Evolutionary conservation across 179 eudicot genomes (phyloP).

Genomic region (Silene coronaria): DNA sequence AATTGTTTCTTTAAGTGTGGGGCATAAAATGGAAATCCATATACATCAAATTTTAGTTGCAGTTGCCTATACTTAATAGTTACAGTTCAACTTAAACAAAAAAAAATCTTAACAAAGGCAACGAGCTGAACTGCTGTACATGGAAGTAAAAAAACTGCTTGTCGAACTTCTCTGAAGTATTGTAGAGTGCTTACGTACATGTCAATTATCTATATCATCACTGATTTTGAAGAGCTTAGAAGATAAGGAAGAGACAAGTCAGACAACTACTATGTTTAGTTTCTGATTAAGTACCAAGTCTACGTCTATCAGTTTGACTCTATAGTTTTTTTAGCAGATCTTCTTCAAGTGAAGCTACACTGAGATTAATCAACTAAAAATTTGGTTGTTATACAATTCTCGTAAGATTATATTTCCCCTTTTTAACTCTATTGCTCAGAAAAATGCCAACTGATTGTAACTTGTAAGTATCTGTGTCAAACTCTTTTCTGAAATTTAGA

Average conservation of each 20-base stretch:
- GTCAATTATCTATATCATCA: no score
- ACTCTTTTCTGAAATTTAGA: no score
- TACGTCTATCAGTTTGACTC: not conserved
- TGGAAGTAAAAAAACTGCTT: no score
- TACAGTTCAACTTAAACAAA: no score
- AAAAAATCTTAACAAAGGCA: no score
- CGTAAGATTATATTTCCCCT: not conserved
- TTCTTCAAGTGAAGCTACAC: not conserved
- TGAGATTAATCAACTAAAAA: not conserved
- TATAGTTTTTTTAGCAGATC: no score
- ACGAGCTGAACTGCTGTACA: no score
- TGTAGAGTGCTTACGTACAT: no score
- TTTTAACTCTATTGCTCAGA: no score
- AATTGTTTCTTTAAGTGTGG: not conserved
- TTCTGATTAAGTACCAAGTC: not conserved
- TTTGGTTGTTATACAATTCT: not conserved
- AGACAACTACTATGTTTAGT: not conserved
- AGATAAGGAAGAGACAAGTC: not conserved
- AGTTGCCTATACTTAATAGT: not conserved
- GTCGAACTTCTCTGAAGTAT: no score
- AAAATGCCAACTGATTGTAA: no score
- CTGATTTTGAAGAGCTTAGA: no score
- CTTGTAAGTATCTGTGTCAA: not conserved
- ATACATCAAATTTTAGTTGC: conserved; percentile 7
- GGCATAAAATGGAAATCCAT: not conserved